Conservation (phyloP, 139 green algal genomes). For the Closterium sp. region DNA sequence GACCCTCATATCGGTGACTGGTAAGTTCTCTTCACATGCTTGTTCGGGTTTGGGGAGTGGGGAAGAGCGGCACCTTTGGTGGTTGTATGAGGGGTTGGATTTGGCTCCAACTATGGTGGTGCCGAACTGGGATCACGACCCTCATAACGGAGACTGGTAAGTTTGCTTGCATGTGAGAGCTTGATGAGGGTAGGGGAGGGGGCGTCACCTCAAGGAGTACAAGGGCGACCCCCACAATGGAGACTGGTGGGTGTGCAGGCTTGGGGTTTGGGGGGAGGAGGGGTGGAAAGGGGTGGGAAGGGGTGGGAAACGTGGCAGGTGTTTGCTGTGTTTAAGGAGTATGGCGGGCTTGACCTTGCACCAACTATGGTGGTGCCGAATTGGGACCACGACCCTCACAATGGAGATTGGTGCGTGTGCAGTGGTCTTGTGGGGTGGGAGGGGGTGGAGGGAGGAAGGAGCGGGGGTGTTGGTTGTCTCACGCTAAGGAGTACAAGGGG, state of each 20-base stretch:
- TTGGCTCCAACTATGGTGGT: conserved; percentile 43
- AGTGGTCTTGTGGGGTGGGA: too few relatives aligned
- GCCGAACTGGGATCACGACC: conserved; percentile 38
- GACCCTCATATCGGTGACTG: conserved; percentile 29
- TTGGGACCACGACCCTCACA: conserved; percentile 22
- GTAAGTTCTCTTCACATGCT: too few relatives aligned
- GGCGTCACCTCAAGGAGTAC: conserved; percentile 1
- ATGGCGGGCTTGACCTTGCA: conserved; percentile 28
- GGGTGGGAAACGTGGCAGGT: too few relatives aligned
- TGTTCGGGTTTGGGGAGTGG: too few relatives aligned
- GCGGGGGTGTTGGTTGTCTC: too few relatives aligned
- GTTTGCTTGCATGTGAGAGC: background rate
- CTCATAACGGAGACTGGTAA: conserved; percentile 42
- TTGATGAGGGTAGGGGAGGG: background rate
- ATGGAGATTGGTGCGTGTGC: background rate
- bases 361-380: conserved; percentile 35
- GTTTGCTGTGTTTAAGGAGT: too few relatives aligned
- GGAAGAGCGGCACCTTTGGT: too few relatives aligned
- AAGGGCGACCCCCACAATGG: background rate
- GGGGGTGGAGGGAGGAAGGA: too few relatives aligned
- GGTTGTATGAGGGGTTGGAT: conserved; percentile 46
- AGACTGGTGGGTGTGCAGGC: background rate
- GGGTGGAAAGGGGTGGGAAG: too few relatives aligned
- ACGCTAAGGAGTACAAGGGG: too few relatives aligned
- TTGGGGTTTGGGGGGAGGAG: too few relatives aligned